Evolutionary conservation across 495 filamentous ascomycete genomes (phyloP).

Genomic region (Xeromyces bisporus): DNA sequence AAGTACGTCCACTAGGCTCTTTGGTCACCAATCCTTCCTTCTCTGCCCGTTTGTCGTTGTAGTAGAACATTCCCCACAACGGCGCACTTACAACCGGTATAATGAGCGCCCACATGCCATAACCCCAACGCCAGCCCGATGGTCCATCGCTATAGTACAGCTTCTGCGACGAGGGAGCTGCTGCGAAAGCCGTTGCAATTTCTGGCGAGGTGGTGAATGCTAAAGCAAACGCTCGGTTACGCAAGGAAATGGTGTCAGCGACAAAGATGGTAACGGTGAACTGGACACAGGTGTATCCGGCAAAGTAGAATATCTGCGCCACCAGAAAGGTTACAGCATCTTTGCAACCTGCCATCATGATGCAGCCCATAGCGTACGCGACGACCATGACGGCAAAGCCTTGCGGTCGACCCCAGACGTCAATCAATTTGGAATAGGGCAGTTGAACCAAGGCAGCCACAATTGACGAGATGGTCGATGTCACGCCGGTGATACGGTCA

Average conservation of each 20-base stretch:
- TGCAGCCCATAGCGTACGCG: constrained; percentile 22
- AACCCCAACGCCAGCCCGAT: constrained; percentile 46
- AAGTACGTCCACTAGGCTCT: constrained; percentile 26
- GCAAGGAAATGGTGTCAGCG: constrained; percentile 41
- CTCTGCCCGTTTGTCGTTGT: constrained; percentile 42
- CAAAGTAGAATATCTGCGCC: constrained; percentile 32
- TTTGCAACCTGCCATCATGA: constrained; percentile 33
- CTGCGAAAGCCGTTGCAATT: constrained; percentile 31
- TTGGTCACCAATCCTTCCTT: constrained; percentile 18
- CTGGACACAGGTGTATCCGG: constrained; percentile 32
- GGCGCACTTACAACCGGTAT: constrained; percentile 32
- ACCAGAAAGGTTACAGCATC: constrained; percentile 30
- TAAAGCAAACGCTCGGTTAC: constrained; percentile 38
- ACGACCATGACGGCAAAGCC: constrained; percentile 30
- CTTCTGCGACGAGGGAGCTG: constrained; percentile 15
- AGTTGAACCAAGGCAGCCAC: constrained; percentile 44
- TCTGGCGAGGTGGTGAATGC: constrained; percentile 39
- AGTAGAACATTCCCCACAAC: constrained; percentile 30
- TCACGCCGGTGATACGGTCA: constrained; percentile 17
- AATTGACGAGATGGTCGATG: constrained; percentile 20
- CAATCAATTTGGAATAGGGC: constrained; percentile 47
- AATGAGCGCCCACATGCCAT: constrained; percentile 32
- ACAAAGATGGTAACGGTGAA: constrained; percentile 39
- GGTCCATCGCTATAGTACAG: constrained; percentile 35
- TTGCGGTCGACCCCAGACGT: constrained; percentile 42